These are phyloP conservation scores for Lanmaoa pseudosensibilis DNA, from an alignment of 768 basidiomycete species.

Conservation along the genomic window DNA sequence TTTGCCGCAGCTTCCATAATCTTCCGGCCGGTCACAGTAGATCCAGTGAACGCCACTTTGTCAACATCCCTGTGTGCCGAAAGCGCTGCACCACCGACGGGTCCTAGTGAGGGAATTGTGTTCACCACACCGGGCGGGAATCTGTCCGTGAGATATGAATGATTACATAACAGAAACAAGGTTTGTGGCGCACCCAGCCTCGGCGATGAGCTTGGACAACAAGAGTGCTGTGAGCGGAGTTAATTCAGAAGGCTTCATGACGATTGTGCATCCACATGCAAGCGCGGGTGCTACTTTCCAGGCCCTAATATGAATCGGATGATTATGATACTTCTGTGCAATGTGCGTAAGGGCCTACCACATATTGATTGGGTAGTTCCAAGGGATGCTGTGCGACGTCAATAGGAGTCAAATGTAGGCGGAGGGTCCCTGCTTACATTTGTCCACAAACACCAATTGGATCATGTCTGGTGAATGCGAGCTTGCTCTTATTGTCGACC, in stretches of 20 bases:
- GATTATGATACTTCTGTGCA: background rate
- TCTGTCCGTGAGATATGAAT: slow-evolving; percentile 37
- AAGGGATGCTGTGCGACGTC: slow-evolving; percentile 63
- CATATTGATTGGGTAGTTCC: slow-evolving; percentile 92
- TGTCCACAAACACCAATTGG: slow-evolving; percentile 95
- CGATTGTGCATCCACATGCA: slow-evolving; percentile 87
- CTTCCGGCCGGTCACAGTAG: slow-evolving; percentile 83
- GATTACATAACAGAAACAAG: slow-evolving; percentile 11
- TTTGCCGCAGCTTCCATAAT: slow-evolving; percentile 91
- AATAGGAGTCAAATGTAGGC: slow-evolving; percentile 10
- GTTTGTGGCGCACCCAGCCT: slow-evolving; percentile 64
- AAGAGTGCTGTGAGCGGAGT: slow-evolving; percentile 84
- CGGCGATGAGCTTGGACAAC: slow-evolving; percentile 74
- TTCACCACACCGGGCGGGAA: slow-evolving; percentile 93
- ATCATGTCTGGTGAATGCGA: slow-evolving; percentile 84
- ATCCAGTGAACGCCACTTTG: slow-evolving; percentile 95
- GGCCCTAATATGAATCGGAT: slow-evolving; percentile 42
- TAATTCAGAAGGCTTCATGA: slow-evolving; percentile 93
- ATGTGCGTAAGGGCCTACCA: slow-evolving; percentile 44
- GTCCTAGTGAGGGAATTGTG: slow-evolving; percentile 79
- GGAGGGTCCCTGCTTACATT: slow-evolving; percentile 52
- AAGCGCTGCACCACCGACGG: slow-evolving; percentile 82
- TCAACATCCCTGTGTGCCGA: slow-evolving; percentile 82
- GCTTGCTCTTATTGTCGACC: slow-evolving; percentile 74
- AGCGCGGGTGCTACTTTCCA: slow-evolving; percentile 96